Conservation (phyloP, 768 basidiomycete genomes). For the Suillus weaverae region DNA sequence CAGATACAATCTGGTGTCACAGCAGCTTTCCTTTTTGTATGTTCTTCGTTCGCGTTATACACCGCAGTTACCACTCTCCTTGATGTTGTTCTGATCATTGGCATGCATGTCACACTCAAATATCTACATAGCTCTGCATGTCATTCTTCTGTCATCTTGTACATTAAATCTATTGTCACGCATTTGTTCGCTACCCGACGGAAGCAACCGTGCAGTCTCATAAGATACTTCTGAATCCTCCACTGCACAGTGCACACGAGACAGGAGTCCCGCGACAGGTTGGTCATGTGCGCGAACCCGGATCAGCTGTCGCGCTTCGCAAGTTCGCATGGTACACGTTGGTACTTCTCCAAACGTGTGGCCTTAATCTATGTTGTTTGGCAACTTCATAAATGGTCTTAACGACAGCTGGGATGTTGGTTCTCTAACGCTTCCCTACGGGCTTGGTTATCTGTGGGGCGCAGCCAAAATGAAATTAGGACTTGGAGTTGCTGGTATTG, state of each 20-base stretch:
- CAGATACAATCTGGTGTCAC: background rate
- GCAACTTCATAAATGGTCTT: constrained; percentile 12
- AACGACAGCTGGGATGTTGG: constrained; percentile 7
- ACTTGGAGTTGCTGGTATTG: constrained; percentile 22
- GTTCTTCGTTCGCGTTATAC: background rate
- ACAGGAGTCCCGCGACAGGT: background rate
- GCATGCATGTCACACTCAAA: background rate
- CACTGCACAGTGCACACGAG: background rate
- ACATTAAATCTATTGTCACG: background rate
- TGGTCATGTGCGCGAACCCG: background rate
- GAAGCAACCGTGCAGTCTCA: background rate
- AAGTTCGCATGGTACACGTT: background rate
- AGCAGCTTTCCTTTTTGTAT: background rate
- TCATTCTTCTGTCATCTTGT: background rate
- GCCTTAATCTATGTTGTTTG: constrained; percentile 9
- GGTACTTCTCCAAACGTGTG: background rate
- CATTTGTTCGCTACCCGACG: background rate
- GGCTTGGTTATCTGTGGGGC: constrained; percentile 11
- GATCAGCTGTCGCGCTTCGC: background rate
- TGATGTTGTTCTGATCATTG: constrained; percentile 1
- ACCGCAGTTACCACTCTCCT: background rate
- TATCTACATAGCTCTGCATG: background rate
- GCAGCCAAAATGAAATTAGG: constrained; percentile 20
- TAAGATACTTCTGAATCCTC: background rate
- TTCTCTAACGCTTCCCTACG: constrained; percentile 6